Evolutionary conservation across 495 filamentous ascomycete genomes (phyloP).

Genomic region (Penicillium diatomitis): DNA sequence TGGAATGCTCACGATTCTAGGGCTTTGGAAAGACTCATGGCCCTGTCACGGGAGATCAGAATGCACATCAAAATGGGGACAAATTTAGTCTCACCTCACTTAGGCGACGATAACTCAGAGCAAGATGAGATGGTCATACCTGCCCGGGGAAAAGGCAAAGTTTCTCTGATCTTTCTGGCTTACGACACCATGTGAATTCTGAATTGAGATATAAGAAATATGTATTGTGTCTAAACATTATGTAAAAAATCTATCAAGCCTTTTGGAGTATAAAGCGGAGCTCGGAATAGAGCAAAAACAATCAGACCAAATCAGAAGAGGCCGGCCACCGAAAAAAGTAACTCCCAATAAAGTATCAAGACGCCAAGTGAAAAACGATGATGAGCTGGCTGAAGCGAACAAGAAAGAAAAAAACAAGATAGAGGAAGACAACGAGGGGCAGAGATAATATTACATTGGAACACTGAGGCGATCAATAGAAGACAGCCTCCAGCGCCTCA

Average conservation of each 20-base stretch:
- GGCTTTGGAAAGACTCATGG: background rate
- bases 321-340: constrained; percentile 15
- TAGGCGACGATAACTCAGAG: too few species aligned
- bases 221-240: constrained; percentile 18
- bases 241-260: constrained; percentile 14
- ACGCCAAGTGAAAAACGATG: background rate
- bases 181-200: too few species aligned
- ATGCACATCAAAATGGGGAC: too few species aligned
- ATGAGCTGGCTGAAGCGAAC: too few species aligned
- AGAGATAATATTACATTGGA: constrained; percentile 2
- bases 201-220: constrained; percentile 8
- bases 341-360: constrained; percentile 17
- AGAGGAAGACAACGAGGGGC: constrained; percentile 9
- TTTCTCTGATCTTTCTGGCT: too few species aligned
- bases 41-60: too few species aligned
- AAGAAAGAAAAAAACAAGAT: constrained; percentile 8
- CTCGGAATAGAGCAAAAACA: constrained; percentile 2
- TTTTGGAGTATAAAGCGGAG: constrained; percentile 14
- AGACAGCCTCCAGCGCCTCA: constrained; percentile 41
- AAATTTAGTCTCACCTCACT: too few species aligned
- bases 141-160: too few species aligned
- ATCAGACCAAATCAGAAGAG: constrained; percentile 14
- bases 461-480: constrained; percentile 20
- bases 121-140: too few species aligned
- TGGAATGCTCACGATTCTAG: background rate